Base-by-base conservation (phyloP, 352 stramenopile genomes). In the Halophytophthora polymorphica region DNA sequence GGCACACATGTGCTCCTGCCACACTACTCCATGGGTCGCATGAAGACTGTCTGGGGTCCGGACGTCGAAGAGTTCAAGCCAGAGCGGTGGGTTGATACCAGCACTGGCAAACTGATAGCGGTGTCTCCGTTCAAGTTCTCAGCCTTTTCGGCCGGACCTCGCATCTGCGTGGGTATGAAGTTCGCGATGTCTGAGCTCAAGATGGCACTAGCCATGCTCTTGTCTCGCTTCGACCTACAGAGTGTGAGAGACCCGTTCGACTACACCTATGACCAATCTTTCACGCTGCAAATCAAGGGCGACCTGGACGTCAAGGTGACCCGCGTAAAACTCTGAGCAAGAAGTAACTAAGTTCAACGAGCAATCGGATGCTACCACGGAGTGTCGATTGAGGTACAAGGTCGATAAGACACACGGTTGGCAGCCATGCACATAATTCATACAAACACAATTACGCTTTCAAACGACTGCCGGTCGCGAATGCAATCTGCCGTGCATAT, bases 131-230 rank as follows among this genome's bases (percentile, higher is more conserved):
- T 76, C 62, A 82, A 86, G 53, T 92, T 86, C 52, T 65, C 68
- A 6, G 73, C 68, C 0, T 93, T 95, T 51, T 49, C 82, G 11
- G 80, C 64, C 18, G 84, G 84, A 0, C 73, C 70, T 5, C 80
- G 83, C 17, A 69, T 71, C 14, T 93, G 80, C 37, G 22, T 92
- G 7, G 83, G 83, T 11, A 75, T 79, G 62, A 81, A 83, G 46
- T 74, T 87, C 41, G 78, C 71, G 10, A 40, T 90, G 37, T 53
- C 78, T 1, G 79, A 88, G 54, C 60, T 86, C 45, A 88, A 88
- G 48, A 83, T 82, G 23, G 65, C 71, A 0, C 57, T 90, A 1
- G 71, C 76, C 3, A 64, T 69, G 12, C 51, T 90, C 8, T 54
- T 88, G 29, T 75, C 59, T 50, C 61, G 66, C 13, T 83, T 82